Conservation (phyloP, 495 filamentous ascomycete species). For the Penicillium manginii region DNA sequence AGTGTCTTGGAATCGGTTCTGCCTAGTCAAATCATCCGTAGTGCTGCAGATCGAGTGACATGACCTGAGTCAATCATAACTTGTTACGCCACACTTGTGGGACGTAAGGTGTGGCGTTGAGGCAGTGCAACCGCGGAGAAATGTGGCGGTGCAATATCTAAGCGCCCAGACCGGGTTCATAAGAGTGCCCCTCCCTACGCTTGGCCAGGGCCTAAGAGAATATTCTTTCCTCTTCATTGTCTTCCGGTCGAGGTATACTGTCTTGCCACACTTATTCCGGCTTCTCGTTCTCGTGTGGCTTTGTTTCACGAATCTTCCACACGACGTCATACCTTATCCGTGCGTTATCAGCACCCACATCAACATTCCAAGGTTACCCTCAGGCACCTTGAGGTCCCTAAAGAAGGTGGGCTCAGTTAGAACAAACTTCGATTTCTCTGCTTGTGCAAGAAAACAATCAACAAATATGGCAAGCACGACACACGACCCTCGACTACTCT, state of each 20-base stretch:
- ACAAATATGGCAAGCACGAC: slow-evolving; percentile 21
- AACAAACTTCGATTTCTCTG: not conserved
- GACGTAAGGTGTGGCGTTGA: slow-evolving; percentile 21
- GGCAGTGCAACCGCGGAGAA: slow-evolving; percentile 18
- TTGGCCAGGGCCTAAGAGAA: slow-evolving; percentile 12
- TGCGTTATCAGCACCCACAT: slow-evolving; percentile 19
- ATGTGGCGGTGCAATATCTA: slow-evolving; percentile 34
- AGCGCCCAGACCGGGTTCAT: slow-evolving; percentile 30
- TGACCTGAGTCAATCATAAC: not conserved
- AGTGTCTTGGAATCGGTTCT: slow-evolving; percentile 11
- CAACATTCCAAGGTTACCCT: not conserved
- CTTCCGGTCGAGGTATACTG: not conserved
- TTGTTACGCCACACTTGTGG: not conserved
- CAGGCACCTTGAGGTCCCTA: not conserved
- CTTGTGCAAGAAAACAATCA: not conserved
- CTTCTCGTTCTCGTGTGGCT: no score
- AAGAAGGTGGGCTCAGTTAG: not conserved
- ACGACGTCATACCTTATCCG: slow-evolving; percentile 27
- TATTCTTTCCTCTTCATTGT: slow-evolving; percentile 9
- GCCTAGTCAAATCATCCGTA: slow-evolving; percentile 1
- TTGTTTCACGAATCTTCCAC: not conserved
- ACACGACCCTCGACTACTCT: slow-evolving; percentile 78
- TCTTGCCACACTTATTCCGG: not conserved
- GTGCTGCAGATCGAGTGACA: not conserved
- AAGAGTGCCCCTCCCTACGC: slow-evolving; percentile 24